Conservation (phyloP, 768 basidiomycete genomes). For the Lactarius evosmus region DNA sequence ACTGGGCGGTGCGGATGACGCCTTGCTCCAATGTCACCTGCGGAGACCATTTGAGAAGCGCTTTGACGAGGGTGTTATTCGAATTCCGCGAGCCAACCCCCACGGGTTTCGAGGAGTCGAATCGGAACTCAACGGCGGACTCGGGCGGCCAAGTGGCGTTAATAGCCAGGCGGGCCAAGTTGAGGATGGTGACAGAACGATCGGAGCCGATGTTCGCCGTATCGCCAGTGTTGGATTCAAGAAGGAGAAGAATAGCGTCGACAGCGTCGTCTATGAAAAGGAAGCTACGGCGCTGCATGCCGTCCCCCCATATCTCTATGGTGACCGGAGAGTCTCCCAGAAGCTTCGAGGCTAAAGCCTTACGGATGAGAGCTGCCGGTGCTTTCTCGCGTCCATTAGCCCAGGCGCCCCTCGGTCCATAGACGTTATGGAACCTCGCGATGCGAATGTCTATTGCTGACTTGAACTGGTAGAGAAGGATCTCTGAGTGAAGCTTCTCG, state of each 20-base stretch:
- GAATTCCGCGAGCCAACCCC: conserved; percentile 54
- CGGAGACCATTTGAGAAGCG: conserved; percentile 44
- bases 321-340: conserved; percentile 14
- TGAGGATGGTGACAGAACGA: conserved; percentile 39
- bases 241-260: conserved; percentile 45
- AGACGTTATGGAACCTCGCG: conserved; percentile 59
- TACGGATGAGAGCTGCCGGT: conserved; percentile 55
- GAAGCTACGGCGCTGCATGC: conserved; percentile 52
- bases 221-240: conserved; percentile 37
- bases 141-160: conserved; percentile 34
- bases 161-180: conserved; percentile 44
- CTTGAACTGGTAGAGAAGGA: conserved; percentile 39
- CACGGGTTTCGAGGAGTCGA: conserved; percentile 36
- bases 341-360: conserved; percentile 42
- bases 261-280: conserved; percentile 55
- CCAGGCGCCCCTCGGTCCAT: conserved; percentile 54
- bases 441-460: conserved; percentile 41
- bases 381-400: conserved; percentile 54
- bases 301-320: conserved; percentile 59
- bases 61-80: conserved; percentile 41
- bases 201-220: conserved; percentile 56
- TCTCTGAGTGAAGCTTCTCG: conserved; percentile 53
- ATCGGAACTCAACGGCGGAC: conserved; percentile 33
- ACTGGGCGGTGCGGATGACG: conserved; percentile 44
- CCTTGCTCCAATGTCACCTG: conserved; percentile 43